Evolutionary conservation across 2,329 filamentous ascomycete species (phyloP), one percentile per base, ranked within the genome.

Genomic region (Cephalotrichum gorgonifer): DNA sequence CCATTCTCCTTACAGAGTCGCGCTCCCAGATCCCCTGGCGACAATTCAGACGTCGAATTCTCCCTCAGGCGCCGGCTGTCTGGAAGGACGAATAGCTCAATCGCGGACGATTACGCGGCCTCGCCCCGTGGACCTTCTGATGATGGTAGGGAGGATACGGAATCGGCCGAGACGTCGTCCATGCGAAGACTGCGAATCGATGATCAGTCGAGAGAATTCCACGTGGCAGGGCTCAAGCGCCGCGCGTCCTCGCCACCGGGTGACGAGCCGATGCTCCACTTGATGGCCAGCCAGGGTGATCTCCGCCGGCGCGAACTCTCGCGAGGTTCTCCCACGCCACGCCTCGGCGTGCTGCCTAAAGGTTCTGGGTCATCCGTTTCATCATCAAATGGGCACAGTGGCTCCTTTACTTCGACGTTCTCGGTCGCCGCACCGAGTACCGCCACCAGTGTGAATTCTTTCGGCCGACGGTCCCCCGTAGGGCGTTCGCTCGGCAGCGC

Each of bases 201-300:
- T 43, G 75, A 74, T 44, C 52, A 59, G 7, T 60, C 56, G 42
- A 62, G 53, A 47, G 66, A 69, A 25, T 66, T 63, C 52, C 65
- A 72, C 39, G 60, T 68, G 2, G 58, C 62, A 8, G 74, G 75
- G 6, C 71, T 72, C 52, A 81, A 81, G 62, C 70, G 77, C 43
- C 68, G 76, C 35, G 76, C 76, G 2, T 75, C 74, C 0, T 79
- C 76, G 25, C 76, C 76, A 1, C 72, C 70, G 0, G 64, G 66
- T 3, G 74, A 74, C 11, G 74, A 78, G 26, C 59, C 67, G 6
- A 56, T 65, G 17, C 55, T 68, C n/a, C 64, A 66, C 50, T 62
- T 58, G 15, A 59, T 69, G 27, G 51, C 64, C 2, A 62, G 64
- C 27, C 66, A 69, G 26, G 65, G 63, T 43, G 75, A 76, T 31